Conservation (phyloP, 345 rosid genomes). For the Lepidium aucheri region DNA sequence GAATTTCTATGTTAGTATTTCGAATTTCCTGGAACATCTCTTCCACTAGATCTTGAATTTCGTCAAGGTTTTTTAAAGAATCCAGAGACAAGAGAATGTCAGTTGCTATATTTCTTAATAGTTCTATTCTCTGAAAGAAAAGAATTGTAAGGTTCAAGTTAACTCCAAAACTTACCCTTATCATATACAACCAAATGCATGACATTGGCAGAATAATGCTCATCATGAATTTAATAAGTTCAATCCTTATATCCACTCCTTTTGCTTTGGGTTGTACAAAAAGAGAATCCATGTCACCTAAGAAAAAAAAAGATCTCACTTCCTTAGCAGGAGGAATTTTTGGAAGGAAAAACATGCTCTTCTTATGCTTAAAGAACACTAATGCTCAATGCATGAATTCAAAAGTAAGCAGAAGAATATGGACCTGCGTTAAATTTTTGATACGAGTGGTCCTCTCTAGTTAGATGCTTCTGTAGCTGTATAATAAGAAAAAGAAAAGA, state of each 20-base stretch:
- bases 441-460: constrained; percentile 63
- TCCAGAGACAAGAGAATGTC: constrained; percentile 14
- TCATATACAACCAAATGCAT: constrained; percentile 79
- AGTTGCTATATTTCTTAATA: neutral
- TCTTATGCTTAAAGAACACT: neutral
- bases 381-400: neutral
- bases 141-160: neutral
- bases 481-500: neutral
- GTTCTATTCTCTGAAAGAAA: neutral
- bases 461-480: constrained; percentile 71
- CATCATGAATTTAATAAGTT: constrained; percentile 64
- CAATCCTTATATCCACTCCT: constrained; percentile 66
- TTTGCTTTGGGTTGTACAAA: constrained; percentile 60
- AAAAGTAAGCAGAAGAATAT: neutral
- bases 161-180: constrained; percentile 45
- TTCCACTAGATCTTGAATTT: constrained; percentile 51
- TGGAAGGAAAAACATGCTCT: neutral
- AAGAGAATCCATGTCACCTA: constrained; percentile 77
- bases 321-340: neutral
- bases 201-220: constrained; percentile 75
- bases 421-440: constrained; percentile 77
- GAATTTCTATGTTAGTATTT: constrained; percentile 38
- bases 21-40: constrained; percentile 53
- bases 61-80: constrained; percentile 58
- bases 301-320: neutral